Evolutionary conservation across 331 rosid species (phyloP).

Genomic region (Prunus yedoensis): DNA sequence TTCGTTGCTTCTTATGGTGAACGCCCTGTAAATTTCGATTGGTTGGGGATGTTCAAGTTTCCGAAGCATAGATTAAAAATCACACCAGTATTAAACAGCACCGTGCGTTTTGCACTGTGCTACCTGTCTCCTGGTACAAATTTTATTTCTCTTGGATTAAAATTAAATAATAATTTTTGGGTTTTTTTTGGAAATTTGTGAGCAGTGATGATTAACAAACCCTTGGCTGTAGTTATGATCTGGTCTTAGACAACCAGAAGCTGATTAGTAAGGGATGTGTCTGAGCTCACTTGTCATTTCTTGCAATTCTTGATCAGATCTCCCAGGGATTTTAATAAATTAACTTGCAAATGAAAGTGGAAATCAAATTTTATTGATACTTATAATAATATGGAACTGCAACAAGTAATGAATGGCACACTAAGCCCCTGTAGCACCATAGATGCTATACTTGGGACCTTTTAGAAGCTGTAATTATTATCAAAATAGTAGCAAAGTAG

Average conservation of each 20-base stretch:
- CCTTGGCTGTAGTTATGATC: conserved; percentile 24
- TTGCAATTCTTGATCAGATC: background rate
- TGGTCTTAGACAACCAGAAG: conserved; percentile 14
- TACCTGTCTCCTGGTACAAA: conserved; percentile 94
- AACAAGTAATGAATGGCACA: too few relatives aligned
- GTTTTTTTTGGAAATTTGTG: background rate
- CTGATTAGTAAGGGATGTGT: background rate
- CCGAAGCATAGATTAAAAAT: conserved; percentile 70
- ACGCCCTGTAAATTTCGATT: conserved; percentile 34
- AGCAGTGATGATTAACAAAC: conserved; percentile 6
- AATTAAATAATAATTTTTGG: background rate
- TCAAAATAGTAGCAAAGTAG: too few relatives aligned
- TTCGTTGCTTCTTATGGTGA: conserved; percentile 88
- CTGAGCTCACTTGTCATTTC: background rate
- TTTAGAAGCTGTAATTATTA: too few relatives aligned
- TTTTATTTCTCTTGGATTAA: background rate
- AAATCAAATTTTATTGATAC: too few relatives aligned
- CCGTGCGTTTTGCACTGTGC: conserved; percentile 53
- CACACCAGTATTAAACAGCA: conserved; percentile 76
- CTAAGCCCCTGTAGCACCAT: too few relatives aligned
- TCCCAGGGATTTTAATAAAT: too few relatives aligned
- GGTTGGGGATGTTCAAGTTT: conserved; percentile 72
- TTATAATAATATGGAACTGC: too few relatives aligned
- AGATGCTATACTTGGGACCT: too few relatives aligned
- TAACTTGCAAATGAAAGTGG: too few relatives aligned